Conservation (phyloP, 2,329 filamentous ascomycete species). For the Fusarium odoratissimum region DNA sequence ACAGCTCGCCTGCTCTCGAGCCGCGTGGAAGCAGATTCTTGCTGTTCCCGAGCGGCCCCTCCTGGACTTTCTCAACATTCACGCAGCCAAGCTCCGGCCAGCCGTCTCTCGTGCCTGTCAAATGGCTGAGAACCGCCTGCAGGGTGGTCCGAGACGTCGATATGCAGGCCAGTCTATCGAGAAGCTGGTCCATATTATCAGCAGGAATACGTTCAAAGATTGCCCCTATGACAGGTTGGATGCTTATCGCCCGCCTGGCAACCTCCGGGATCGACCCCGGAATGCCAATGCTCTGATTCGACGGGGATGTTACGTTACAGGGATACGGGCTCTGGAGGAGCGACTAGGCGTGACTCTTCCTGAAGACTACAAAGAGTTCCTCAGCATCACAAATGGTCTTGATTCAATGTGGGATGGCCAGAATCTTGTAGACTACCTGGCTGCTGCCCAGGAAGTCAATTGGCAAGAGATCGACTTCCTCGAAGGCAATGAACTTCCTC, state of each 20-base stretch:
- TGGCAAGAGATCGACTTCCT: constrained; percentile 8
- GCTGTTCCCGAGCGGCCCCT: not conserved
- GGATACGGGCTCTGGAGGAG: not conserved
- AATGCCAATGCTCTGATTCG: not conserved
- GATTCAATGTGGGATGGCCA: constrained; percentile 9
- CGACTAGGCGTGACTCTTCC: not conserved
- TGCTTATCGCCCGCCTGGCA: not conserved
- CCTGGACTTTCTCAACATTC: constrained; percentile 5
- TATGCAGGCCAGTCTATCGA: not conserved
- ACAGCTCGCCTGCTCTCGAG: constrained; percentile 4
- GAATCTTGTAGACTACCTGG: constrained; percentile 1
- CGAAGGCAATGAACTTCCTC: not conserved
- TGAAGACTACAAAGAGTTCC: constrained; percentile 2
- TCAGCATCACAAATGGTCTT: not conserved
- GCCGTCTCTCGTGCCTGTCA: not conserved
- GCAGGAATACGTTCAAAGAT: constrained; percentile 7
- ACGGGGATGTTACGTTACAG: not conserved
- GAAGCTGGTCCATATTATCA: not conserved
- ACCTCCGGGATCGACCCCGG: not conserved
- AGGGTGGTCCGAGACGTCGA: not conserved
- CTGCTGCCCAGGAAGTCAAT: not conserved
- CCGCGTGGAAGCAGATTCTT: constrained; percentile 1
- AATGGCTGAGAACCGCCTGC: not conserved
- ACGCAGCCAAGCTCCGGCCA: constrained; percentile 7
- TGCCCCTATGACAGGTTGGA: constrained; percentile 1